These are phyloP conservation scores for Fulvia fulva DNA, from an alignment of 2,329 filamentous ascomycete genomes.

Conservation along the genomic window DNA sequence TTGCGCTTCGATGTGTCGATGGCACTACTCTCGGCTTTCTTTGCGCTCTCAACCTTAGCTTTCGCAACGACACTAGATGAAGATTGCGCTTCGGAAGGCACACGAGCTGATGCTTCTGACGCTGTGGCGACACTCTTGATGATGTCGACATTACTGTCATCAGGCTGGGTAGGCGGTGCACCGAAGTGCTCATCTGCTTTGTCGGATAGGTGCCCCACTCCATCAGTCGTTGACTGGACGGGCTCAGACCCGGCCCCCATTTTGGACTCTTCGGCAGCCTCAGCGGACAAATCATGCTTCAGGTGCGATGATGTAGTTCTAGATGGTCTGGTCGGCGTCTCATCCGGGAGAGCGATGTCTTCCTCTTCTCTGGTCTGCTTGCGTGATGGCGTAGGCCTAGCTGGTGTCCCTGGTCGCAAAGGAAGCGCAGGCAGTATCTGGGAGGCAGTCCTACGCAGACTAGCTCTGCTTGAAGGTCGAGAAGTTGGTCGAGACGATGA, in stretches of 20 bases:
- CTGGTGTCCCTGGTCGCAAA: constrained; percentile 38
- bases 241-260: too few species aligned
- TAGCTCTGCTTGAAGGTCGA: constrained; percentile 34
- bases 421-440: constrained; percentile 39
- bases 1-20: constrained; percentile 31
- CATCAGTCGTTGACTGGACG: background rate
- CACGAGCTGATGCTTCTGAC: background rate
- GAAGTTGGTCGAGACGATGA: constrained; percentile 24
- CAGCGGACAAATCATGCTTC: constrained; percentile 11
- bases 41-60: constrained; percentile 14
- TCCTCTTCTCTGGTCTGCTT: constrained; percentile 20
- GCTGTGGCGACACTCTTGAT: background rate
- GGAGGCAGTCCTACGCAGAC: constrained; percentile 29
- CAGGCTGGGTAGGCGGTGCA: background rate
- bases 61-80: constrained; percentile 10
- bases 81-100: constrained; percentile 5
- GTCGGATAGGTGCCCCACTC: background rate
- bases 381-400: constrained; percentile 30
- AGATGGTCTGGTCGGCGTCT: constrained; percentile 22
- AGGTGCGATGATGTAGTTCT: constrained; percentile 15
- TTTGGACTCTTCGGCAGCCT: background rate
- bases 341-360: constrained; percentile 11
- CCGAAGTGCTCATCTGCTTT: background rate
- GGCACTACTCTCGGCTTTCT: constrained; percentile 17
- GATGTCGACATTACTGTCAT: background rate